Evolutionary conservation across 75 land plant genomes (phyloP).

Genomic region (Azolla pinnata): DNA sequence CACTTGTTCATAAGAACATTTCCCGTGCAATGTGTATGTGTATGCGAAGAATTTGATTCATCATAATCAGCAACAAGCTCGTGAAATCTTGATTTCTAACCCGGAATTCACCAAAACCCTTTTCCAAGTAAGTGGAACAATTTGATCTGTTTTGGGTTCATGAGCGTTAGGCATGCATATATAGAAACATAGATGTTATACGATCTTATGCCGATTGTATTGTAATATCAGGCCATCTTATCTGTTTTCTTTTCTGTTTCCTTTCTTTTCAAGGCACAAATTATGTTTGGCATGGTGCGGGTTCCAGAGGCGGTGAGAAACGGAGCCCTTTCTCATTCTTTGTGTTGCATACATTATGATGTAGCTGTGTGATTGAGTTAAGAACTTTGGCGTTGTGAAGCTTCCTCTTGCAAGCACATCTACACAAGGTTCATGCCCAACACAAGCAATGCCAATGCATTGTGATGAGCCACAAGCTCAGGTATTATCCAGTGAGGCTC

Average conservation of each 20-base stretch:
- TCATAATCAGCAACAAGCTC: constrained; percentile 83
- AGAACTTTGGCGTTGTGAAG: too few relatives aligned
- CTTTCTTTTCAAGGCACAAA: constrained; percentile 59
- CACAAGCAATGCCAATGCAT: too few relatives aligned
- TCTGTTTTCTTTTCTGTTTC: not conserved
- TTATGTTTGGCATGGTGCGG: constrained; percentile 92
- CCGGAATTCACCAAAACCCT: constrained; percentile 67
- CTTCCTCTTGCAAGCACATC: too few relatives aligned
- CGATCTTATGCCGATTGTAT: not conserved
- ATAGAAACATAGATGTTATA: too few relatives aligned
- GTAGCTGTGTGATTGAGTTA: too few relatives aligned
- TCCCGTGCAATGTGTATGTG: not conserved
- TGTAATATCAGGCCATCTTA: not conserved
- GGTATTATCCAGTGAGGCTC: too few relatives aligned
- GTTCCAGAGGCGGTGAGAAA: constrained; percentile 56
- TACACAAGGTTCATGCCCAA: too few relatives aligned
- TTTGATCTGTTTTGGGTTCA: not conserved
- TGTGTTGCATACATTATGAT: not conserved
- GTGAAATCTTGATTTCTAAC: constrained; percentile 66
- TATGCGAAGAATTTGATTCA: constrained; percentile 55
- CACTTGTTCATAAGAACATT: not conserved
- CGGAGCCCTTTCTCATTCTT: not conserved
- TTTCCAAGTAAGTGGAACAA: constrained; percentile 48
- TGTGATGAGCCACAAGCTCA: too few relatives aligned
- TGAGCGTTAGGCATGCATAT: too few relatives aligned